Percentiles rank a stretch among this genome's conserved stretches.
phyloP scores from a whole-genome alignment of 1,139 yeast species.

The Yamadazyma sp. region DNA sequence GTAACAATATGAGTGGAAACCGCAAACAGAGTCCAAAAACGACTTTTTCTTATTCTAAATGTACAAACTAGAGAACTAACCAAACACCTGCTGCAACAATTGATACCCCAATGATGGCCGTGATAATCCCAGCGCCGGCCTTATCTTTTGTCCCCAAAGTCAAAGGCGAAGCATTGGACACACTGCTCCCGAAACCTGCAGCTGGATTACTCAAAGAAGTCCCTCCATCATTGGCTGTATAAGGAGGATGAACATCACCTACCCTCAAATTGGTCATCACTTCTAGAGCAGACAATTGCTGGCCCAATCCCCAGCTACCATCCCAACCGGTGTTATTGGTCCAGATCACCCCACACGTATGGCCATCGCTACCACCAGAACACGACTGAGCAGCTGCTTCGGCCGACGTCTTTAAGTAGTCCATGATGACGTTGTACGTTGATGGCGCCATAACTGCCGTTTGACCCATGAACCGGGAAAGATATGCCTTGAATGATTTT shows the following conservation, averaged over 20 bases:
- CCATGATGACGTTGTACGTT: conserved; percentile 51
- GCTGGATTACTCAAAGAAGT: conserved; percentile 57
- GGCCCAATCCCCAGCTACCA: conserved; percentile 83
- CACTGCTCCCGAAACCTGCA: conserved; percentile 54
- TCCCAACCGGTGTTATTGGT: conserved; percentile 65
- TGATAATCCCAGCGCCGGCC: conserved; percentile 89
- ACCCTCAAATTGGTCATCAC: conserved; percentile 65
- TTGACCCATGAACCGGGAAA: conserved; percentile 71
- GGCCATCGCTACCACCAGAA: conserved; percentile 83
- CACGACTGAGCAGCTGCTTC: conserved; percentile 80
- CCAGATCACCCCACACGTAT: conserved; percentile 91
- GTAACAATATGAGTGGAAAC: too few relatives aligned
- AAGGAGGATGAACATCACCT: conserved; percentile 55
- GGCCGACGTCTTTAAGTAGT: conserved; percentile 62
- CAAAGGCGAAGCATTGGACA: conserved; percentile 44
- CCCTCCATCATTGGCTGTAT: conserved; percentile 60
- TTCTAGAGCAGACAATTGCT: conserved; percentile 87
- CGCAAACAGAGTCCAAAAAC: background rate
- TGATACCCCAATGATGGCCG: conserved; percentile 68
- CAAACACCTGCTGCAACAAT: conserved; percentile 69
- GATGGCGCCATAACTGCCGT: conserved; percentile 74
- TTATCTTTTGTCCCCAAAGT: conserved; percentile 59
- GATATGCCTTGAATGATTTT: conserved; percentile 83
- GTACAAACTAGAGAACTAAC: conserved; percentile 46
- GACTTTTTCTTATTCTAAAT: background rate